Conservation (phyloP, 257 asterid genomes). For the Anisodus tanguticus region DNA sequence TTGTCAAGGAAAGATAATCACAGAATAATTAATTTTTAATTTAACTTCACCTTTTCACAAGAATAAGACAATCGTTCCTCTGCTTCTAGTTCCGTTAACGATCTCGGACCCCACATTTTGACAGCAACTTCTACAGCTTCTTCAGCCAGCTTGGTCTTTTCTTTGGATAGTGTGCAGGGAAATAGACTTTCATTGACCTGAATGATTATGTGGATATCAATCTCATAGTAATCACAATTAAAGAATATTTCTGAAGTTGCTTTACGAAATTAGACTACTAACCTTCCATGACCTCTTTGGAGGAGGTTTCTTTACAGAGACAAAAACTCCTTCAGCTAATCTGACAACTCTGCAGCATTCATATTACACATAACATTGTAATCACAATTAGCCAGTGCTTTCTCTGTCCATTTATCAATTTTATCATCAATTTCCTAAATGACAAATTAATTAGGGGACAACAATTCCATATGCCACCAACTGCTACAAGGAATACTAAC, state of each 20-base stretch:
- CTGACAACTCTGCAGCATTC: slow-evolving; percentile 76
- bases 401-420: neutral
- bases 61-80: slow-evolving; percentile 95
- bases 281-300: slow-evolving; percentile 93
- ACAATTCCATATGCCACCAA: slow-evolving; percentile 1
- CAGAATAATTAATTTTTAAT: slow-evolving; percentile 20
- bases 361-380: slow-evolving; percentile 34
- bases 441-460: slow-evolving; percentile 11
- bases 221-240: neutral
- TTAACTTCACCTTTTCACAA: slow-evolving; percentile 86
- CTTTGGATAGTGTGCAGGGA: slow-evolving; percentile 82
- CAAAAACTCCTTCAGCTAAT: slow-evolving; percentile 86
- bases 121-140: slow-evolving; percentile 87
- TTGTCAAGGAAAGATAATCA: slow-evolving; percentile 29
- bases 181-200: slow-evolving; percentile 91
- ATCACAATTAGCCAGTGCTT: slow-evolving; percentile 21
- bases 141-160: slow-evolving; percentile 72
- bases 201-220: slow-evolving; percentile 26
- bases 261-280: slow-evolving; percentile 34
- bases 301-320: slow-evolving; percentile 90
- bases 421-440: neutral
- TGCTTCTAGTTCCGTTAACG: slow-evolving; percentile 92
- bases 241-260: slow-evolving; percentile 25
- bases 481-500: slow-evolving; percentile 16
- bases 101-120: slow-evolving; percentile 88